Percentiles rank a stretch among this genome's conserved stretches.
These are phyloP conservation scores for Arctium lappa DNA, from an alignment of 129 eudicot genomes.

Conservation along the genomic window DNA sequence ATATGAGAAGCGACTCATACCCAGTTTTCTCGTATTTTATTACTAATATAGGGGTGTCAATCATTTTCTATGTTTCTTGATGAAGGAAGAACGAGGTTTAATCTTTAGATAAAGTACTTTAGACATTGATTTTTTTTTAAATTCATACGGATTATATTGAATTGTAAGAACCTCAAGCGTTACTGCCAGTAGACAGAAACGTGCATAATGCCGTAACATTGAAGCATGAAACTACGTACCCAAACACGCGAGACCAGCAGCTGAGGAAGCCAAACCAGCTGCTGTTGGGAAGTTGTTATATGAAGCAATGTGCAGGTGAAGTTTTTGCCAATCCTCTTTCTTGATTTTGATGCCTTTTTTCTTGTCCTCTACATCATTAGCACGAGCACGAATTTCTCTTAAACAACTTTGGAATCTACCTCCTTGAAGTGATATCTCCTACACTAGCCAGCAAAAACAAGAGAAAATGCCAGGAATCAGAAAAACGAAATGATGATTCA, in stretches of 20 bases:
- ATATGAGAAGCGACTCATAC: too few relatives aligned
- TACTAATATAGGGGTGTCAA: too few relatives aligned
- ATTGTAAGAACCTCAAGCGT: too few relatives aligned
- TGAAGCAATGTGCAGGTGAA: constrained; percentile 89
- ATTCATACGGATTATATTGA: too few relatives aligned
- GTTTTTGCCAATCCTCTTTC: constrained; percentile 81
- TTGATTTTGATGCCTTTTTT: constrained; percentile 70
- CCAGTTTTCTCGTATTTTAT: too few relatives aligned
- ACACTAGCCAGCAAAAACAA: constrained; percentile 31
- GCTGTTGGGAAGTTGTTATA: constrained; percentile 97
- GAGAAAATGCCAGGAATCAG: constrained; percentile 12
- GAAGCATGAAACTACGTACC: constrained; percentile 35
- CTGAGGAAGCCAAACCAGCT: constrained; percentile 98
- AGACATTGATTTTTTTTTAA: too few relatives aligned
- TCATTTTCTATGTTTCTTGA: not conserved
- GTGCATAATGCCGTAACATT: not conserved
- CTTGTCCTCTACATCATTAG: constrained; percentile 78
- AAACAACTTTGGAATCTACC: constrained; percentile 83
- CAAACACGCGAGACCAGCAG: constrained; percentile 97
- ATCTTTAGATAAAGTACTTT: not conserved
- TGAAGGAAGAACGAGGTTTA: not conserved
- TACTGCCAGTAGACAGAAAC: too few relatives aligned
- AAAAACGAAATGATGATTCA: not conserved
- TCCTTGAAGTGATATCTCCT: constrained; percentile 94
- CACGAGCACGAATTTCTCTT: constrained; percentile 86